Conservation (phyloP, 1,284 basidiomycete species). For the Rhodotorula sp. region DNA sequence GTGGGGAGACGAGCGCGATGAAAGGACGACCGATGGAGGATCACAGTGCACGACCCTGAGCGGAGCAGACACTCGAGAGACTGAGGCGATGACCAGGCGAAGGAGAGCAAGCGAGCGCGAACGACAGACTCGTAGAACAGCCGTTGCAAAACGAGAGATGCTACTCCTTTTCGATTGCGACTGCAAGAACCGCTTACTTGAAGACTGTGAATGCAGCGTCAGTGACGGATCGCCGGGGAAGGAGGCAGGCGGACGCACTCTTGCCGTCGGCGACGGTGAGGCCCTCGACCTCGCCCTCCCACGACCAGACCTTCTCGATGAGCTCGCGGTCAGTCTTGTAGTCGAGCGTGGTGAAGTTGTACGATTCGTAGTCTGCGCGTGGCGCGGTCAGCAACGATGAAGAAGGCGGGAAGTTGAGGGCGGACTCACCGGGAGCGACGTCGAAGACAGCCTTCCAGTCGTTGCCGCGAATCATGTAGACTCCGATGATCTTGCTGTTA, state of each 20-base stretch:
- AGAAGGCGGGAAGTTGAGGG: no score
- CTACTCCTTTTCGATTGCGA: no score
- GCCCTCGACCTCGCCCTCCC: slow-evolving; percentile 74
- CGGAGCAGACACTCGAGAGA: no score
- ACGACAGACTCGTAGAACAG: not conserved
- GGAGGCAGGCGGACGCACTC: slow-evolving; percentile 17
- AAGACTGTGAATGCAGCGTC: not conserved
- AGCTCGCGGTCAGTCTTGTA: slow-evolving; percentile 70
- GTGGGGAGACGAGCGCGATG: no score
- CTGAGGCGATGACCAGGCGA: no score
- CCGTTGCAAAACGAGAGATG: no score
- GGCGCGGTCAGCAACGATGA: no score
- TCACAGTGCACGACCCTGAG: no score
- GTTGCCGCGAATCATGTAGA: slow-evolving; percentile 74
- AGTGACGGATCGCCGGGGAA: not conserved
- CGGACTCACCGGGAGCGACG: slow-evolving; percentile 59
- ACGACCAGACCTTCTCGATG: slow-evolving; percentile 85
- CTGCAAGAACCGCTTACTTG: not conserved
- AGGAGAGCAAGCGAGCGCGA: no score
- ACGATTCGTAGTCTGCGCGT: slow-evolving; percentile 75
- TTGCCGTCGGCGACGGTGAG: slow-evolving; percentile 72
- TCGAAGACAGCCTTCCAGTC: slow-evolving; percentile 67
- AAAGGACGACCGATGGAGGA: no score
- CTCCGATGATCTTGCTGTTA: slow-evolving; percentile 56
- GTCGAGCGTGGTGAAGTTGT: slow-evolving; percentile 70